Conservation (phyloP, 495 filamentous ascomycete species). For the Glonium stellatum region DNA sequence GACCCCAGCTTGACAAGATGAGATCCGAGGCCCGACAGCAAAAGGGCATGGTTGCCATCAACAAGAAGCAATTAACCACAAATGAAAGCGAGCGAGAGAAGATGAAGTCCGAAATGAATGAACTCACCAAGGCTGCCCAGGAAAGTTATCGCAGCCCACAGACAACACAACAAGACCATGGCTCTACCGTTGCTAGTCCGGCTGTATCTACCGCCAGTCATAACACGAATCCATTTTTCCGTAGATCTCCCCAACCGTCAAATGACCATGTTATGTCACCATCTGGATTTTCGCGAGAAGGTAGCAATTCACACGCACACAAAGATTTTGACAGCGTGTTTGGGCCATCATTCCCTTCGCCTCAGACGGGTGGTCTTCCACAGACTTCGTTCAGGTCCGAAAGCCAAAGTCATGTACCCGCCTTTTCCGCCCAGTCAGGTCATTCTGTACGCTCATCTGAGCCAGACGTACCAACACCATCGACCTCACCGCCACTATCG, state of each 20-base stretch:
- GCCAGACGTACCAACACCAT: constrained; percentile 49
- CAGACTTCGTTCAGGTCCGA: constrained; percentile 64
- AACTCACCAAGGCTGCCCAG: constrained; percentile 42
- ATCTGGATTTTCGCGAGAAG: constrained; percentile 45
- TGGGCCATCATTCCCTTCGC: constrained; percentile 61
- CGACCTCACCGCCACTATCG: constrained; percentile 52
- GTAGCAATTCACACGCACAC: constrained; percentile 47
- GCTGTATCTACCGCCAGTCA: constrained; percentile 67
- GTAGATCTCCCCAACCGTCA: constrained; percentile 57
- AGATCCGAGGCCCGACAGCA: constrained; percentile 85
- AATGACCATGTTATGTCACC: constrained; percentile 55
- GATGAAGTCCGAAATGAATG: constrained; percentile 68
- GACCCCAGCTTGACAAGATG: constrained; percentile 83
- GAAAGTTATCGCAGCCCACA: constrained; percentile 20
- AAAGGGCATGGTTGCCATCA: constrained; percentile 91
- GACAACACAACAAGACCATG: constrained; percentile 33
- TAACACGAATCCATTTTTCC: constrained; percentile 85
- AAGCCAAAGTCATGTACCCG: constrained; percentile 36
- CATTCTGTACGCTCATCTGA: constrained; percentile 48
- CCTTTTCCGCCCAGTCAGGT: constrained; percentile 40
- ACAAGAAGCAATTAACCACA: constrained; percentile 91
- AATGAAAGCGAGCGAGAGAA: constrained; percentile 82
- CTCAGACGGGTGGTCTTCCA: constrained; percentile 25
- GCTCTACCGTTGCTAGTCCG: constrained; percentile 53
- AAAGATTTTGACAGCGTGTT: constrained; percentile 86